Evolutionary conservation across 2,329 filamentous ascomycete genomes (phyloP), one percentile per base, ranked within the genome.

Genomic region (Truncatella angustata): DNA sequence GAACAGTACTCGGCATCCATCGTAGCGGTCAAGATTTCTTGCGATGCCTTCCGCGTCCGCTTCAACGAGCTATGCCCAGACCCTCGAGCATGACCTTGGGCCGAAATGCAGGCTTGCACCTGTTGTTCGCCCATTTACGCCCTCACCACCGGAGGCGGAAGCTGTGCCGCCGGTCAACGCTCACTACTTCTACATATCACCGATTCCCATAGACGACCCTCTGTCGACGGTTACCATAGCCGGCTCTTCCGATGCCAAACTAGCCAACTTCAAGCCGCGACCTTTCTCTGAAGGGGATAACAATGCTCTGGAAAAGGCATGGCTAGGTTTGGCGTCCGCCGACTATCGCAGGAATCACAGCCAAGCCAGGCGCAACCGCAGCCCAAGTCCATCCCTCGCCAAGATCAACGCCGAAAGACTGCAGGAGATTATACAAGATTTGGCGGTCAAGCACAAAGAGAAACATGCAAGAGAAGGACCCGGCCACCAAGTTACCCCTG

Each of bases 131-230:
- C 68, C 69, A 24, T 60, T 68, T 51, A 60, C 68, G 4, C 53
- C n/a, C n/a, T n/a, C n/a, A n/a, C n/a, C 61, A 23, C 54, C 66
- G 21, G 69, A 69, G 51, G 66, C 72, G 40, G 71, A 77, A 50
- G 75, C 73, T 49, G 76, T 81, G 21, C 87, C 88, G 14, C 78
- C 82, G 0, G 68, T 88, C 50, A 76, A 79, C 28, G 79, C 87
- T 20, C 89, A 91, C 57, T 96, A 91, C 73, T 96, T 96, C 71
- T 96, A 96, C 69, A 81, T 85, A 12, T 94, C 91, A 10, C 76
- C 85, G 11, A 80, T 93, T 46, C 87, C 91, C 26, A 91, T 96
- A 64, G 91, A 96, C 63, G 91, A 96, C 63, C 90, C 90, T 21
- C 78, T 96, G n/a, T 90, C 88, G 9, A 81, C 87, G 1, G 72